Base-by-base conservation (phyloP, 2,329 filamentous ascomycete genomes). In the Pseudogymnoascus sp. region DNA sequence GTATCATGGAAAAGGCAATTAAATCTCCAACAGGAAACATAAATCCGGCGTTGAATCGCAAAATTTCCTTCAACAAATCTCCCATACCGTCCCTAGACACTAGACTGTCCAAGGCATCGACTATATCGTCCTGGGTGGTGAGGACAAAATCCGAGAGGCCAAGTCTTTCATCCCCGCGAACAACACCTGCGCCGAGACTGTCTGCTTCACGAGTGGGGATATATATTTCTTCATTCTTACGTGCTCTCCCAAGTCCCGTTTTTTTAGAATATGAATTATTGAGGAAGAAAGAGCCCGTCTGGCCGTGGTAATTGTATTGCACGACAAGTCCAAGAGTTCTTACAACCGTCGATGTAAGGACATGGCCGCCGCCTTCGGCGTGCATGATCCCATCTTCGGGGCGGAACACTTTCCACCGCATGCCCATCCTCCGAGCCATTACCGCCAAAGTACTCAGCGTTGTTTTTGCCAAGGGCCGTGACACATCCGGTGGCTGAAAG, bases 341-440 rank as follows among this genome's bases (percentile, higher is more conserved):
- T 3, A 75, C 71, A 3, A 66, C 65, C 0, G 71, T 73, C 2
- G 73, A 75, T 5, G 71, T 73, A 42, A 76, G 61, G 28, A 72
- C 73, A 35, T 74, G 72, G 1, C 73, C 74, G 60, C 74, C 74
- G 1, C 74, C 74, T 69, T 74, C 73, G 10, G 74, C 74, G 64
- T 73, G 64, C 28, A 73, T 40, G 16, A 66, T 68, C 8, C 72
- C 72, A 61, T 68, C 65, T n/a, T 60, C 64, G 10, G 68, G 68
- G 42, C 67, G 64, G 59, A 73, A 71, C 1, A 66, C 67, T 56
- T 67, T 68, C 72, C 72, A 73, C 47, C 67, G 63, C 72, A 73
- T 73, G 8, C 72, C 72, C 63, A 76, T 56, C 63, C 74, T 72
- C 7, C 71, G 67, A 63, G 72, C 72, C 62, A 76, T 70, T 42